Percentiles rank a stretch among this genome's conserved stretches.
These are phyloP conservation scores for Candida tropicalis DNA, from an alignment of 1,139 yeast species.

Conservation along the genomic window DNA sequence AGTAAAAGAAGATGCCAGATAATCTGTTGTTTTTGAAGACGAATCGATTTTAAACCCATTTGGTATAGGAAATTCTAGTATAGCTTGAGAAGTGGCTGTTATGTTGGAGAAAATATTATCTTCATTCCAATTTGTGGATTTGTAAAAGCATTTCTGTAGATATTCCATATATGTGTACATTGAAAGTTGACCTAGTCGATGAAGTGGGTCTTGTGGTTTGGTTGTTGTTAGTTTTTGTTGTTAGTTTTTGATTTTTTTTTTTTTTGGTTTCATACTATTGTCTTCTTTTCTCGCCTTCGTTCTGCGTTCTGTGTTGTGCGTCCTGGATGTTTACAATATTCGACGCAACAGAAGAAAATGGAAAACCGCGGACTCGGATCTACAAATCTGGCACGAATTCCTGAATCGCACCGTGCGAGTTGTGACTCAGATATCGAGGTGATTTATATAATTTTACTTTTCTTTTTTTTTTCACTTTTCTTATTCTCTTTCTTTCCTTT, in stretches of 20 bases:
- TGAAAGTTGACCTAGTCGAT: not conserved
- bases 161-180: conserved; percentile 90
- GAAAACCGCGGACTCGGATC: no score
- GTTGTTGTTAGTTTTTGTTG: not conserved
- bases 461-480: not conserved
- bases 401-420: not conserved
- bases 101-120: conserved; percentile 77
- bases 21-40: conserved; percentile 70
- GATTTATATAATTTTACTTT: no score
- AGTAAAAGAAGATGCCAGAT: conserved; percentile 76
- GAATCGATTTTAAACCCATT: conserved; percentile 66
- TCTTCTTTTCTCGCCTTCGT: no score
- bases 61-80: conserved; percentile 78
- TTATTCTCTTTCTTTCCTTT: not conserved
- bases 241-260: not conserved
- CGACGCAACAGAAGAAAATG: no score
- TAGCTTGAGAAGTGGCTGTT: conserved; percentile 65
- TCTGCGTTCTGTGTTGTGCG: not conserved
- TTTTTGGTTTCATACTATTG: no score
- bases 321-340: no score
- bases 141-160: conserved; percentile 69
- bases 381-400: no score
- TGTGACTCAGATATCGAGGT: no score
- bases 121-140: conserved; percentile 72
- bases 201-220: not conserved